phyloP scores from a whole-genome alignment of 1,284 basidiomycete genomes.

The Moesziomyces aphidis region DNA sequence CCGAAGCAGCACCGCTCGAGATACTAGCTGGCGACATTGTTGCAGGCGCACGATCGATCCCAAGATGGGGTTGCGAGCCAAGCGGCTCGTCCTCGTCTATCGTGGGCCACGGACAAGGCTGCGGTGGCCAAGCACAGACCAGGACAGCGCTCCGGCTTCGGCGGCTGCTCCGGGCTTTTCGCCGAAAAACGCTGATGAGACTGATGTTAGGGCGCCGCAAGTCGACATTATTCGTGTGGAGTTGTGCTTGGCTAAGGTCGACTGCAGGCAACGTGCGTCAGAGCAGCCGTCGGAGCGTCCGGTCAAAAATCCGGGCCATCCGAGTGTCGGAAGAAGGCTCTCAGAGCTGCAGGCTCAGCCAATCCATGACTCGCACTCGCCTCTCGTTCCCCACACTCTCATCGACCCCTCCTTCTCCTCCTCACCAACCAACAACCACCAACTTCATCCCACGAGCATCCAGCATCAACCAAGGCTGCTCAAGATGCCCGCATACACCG shows the following conservation, averaged over 20 bases:
- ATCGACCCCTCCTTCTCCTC: not conserved
- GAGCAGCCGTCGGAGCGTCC: too few relatives aligned
- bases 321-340: too few relatives aligned
- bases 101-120: too few relatives aligned
- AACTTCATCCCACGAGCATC: too few relatives aligned
- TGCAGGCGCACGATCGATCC: too few relatives aligned
- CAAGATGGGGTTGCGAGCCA: too few relatives aligned
- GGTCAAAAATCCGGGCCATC: too few relatives aligned
- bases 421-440: conserved; percentile 1
- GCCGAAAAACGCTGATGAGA: conserved; percentile 28
- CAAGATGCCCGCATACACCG: conserved; percentile 32
- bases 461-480: not conserved
- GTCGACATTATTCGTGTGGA: not conserved
- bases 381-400: not conserved
- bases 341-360: conserved; percentile 10
- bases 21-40: too few relatives aligned
- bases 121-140: too few relatives aligned
- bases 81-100: too few relatives aligned
- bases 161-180: conserved; percentile 7
- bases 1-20: not conserved
- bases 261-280: too few relatives aligned
- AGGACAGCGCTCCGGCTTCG: not conserved
- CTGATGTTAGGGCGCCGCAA: not conserved
- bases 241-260: conserved; percentile 11
- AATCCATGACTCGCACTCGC: conserved; percentile 1